phyloP scores from a whole-genome alignment of 2,329 filamentous ascomycete species.

The Aspergillus sp. region DNA sequence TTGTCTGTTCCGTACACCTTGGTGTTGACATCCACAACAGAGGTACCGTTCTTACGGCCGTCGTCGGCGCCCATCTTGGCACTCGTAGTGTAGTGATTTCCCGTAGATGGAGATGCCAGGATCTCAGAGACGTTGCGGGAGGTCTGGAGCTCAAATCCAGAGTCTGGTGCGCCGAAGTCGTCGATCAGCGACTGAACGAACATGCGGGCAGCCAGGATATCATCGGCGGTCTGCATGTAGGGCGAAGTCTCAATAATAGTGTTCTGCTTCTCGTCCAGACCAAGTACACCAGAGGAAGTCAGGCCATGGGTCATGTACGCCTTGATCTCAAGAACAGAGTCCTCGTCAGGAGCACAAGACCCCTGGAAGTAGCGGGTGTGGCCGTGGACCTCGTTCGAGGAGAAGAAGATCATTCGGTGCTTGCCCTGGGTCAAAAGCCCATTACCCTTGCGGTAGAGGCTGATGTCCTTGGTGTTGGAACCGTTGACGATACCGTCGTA shows the following conservation, averaged over 20 bases:
- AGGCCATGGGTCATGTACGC: slow-evolving; percentile 22
- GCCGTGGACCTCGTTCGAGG: slow-evolving; percentile 20
- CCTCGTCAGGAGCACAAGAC: slow-evolving; percentile 16
- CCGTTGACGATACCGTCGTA: slow-evolving; percentile 12
- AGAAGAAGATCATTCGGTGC: slow-evolving; percentile 24
- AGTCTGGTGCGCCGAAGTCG: slow-evolving; percentile 13
- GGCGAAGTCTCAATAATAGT: slow-evolving; percentile 16
- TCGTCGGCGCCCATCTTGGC: slow-evolving; percentile 61
- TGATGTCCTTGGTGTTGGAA: slow-evolving; percentile 5
- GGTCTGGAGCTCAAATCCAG: slow-evolving; percentile 17
- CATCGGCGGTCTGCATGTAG: slow-evolving; percentile 16
- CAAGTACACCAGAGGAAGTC: slow-evolving; percentile 19
- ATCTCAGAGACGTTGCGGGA: slow-evolving; percentile 12
- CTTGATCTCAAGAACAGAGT: slow-evolving; percentile 20
- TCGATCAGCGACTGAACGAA: slow-evolving; percentile 17
- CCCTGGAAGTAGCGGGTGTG: slow-evolving; percentile 23
- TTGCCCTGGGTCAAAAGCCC: slow-evolving; percentile 20
- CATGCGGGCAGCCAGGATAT: slow-evolving; percentile 13
- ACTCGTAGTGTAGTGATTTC: slow-evolving; percentile 51
- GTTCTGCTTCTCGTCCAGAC: slow-evolving; percentile 13
- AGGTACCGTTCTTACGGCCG: slow-evolving; percentile 53
- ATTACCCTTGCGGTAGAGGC: slow-evolving; percentile 6
- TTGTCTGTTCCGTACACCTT: slow-evolving; percentile 69
- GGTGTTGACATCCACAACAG: slow-evolving; percentile 64
- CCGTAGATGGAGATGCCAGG: slow-evolving; percentile 43